Evolutionary conservation across 257 asterid genomes (phyloP), one percentile per base, ranked within the genome.

Genomic region (Fraxinus cuspidata): DNA sequence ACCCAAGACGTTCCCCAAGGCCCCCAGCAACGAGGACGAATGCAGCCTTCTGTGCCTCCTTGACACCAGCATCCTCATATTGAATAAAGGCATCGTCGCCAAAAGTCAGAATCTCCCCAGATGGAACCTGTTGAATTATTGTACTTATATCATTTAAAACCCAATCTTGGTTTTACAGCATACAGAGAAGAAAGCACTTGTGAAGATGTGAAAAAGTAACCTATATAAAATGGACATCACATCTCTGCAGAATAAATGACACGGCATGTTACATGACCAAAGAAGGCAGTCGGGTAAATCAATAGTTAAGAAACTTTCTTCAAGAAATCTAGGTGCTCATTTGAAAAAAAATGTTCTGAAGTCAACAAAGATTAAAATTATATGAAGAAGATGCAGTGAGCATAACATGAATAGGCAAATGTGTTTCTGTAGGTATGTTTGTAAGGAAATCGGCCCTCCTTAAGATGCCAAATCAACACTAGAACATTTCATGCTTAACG

Each of bases 11-110:
- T 85, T 96, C 99, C 71, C 99, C 99, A 73, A 96, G 99, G 79
- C 99, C 99, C 60, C 99, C 99, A 70, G 98, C 99, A 84, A 96
- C 99, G 72, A 96, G 99, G 79, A 96, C 96, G 83, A 96, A 96
- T 66, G 95, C 99, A 76, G 97, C 97, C 83, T 88, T 96, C 84
- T 83, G 85, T 73, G 94, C 96, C 84, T 92, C 99, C 58, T 82
- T 90, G 27, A 96, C 88, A 71, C 99, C 99, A 53, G 87, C 94
- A 21, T 90, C 91, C 89, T 96, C 99, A 79, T 78, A 90, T 79
- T 81, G 82, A 77, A 89, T 75, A 80, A 90, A 96, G 74, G 75
- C 83, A 58, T 89, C 90, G 15, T 93, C 96, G 73, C 91, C 99
- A 56, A 90, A 92, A 32, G 85, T 88, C 85, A 96, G 82, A 85